These are phyloP conservation scores for Brasenia schreberi DNA, from an alignment of 164 flowering plant species.

Conservation along the genomic window DNA sequence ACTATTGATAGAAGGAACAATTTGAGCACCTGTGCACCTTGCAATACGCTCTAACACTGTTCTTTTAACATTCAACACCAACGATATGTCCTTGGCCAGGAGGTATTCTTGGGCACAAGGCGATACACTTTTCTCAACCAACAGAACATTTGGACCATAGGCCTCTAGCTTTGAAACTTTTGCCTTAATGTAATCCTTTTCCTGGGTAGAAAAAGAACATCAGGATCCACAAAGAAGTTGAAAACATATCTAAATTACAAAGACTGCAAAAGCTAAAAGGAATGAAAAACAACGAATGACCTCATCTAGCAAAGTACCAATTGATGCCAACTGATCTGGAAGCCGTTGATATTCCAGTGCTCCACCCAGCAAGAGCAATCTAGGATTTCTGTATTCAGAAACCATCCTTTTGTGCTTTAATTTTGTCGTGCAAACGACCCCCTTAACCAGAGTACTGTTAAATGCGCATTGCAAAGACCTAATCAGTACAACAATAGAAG, in stretches of 20 bases:
- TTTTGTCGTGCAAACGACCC: conserved; percentile 94
- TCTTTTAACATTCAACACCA: conserved; percentile 83
- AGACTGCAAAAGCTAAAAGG: neutral
- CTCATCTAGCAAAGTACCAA: conserved; percentile 82
- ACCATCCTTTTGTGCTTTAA: conserved; percentile 88
- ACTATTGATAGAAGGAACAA: conserved; percentile 64
- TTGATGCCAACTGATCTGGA: conserved; percentile 73
- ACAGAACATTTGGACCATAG: conserved; percentile 78
- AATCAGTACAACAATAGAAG: neutral
- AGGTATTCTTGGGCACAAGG: conserved; percentile 87
- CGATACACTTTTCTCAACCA: conserved; percentile 95
- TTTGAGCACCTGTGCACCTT: conserved; percentile 76
- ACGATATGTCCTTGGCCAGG: conserved; percentile 80
- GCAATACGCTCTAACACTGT: conserved; percentile 82
- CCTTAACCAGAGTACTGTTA: conserved; percentile 72
- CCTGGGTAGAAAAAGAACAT: conserved; percentile 30
- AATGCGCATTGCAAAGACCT: neutral
- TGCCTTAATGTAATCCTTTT: conserved; percentile 80
- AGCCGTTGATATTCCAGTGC: conserved; percentile 82
- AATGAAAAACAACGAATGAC: conserved; percentile 20
- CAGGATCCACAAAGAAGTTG: neutral
- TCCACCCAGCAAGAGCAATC: conserved; percentile 82
- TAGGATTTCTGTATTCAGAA: conserved; percentile 80
- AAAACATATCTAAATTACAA: neutral
- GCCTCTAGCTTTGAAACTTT: conserved; percentile 83